These are phyloP conservation scores for Trifolium repens DNA, from an alignment of 306 rosid species.

Conservation along the genomic window DNA sequence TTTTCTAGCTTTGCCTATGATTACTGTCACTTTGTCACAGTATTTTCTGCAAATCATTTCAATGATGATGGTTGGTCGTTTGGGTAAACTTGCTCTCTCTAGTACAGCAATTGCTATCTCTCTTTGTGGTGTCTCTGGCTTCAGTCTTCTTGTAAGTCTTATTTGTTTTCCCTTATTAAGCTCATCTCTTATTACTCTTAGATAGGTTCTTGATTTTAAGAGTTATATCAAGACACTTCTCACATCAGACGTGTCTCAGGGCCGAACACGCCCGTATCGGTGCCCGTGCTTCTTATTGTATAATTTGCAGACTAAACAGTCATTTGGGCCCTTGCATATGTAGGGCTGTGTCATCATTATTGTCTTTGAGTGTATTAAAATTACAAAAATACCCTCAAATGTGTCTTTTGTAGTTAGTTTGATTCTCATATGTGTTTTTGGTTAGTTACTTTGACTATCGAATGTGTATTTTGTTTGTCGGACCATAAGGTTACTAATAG, in stretches of 20 bases:
- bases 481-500: background rate
- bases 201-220: background rate
- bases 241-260: too few relatives aligned
- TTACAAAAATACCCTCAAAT: background rate
- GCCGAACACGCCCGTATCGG: too few relatives aligned
- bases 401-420: background rate
- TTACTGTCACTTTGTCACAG: constrained; percentile 53
- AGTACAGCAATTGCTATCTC: constrained; percentile 67
- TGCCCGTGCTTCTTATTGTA: background rate
- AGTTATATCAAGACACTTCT: background rate
- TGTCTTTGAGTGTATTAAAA: background rate
- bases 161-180: background rate
- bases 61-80: constrained; percentile 67
- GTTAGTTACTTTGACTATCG: background rate
- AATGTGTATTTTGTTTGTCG: background rate
- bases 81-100: constrained; percentile 67
- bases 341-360: background rate
- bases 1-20: constrained; percentile 59
- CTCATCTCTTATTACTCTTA: too few relatives aligned
- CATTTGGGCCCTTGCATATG: background rate
- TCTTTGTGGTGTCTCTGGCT: constrained; percentile 61
- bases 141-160: constrained; percentile 59
- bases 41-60: constrained; percentile 58
- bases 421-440: background rate
- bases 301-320: background rate